Evolutionary conservation across 2,329 filamentous ascomycete species (phyloP), one percentile per base, ranked within the genome.

Genomic region (Trichoderma sp.): DNA sequence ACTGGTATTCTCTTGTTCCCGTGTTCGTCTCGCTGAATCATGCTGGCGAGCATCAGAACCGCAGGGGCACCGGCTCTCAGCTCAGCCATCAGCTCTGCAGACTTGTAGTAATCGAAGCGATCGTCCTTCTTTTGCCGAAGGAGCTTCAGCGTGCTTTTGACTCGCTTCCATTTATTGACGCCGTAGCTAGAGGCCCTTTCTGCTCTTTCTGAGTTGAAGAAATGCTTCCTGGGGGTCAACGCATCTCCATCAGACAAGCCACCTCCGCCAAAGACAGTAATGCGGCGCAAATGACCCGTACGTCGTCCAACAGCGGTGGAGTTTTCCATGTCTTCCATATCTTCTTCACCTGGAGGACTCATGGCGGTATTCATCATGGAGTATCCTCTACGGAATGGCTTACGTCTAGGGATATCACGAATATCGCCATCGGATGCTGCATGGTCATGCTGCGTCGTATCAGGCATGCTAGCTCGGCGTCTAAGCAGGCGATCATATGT

Each of bases 1-100:
- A 99, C 94, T 0, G 96, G 96, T 69, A 99, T 97, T 70, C 94
- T 90, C 81, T 93, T 96, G 80, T 97, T 96, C 60, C 95, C 94
- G 75, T 97, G 93, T 80, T 99, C 96, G 75, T 99, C 96, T 69
- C 96, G 88, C 81, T 98, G 96, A 75, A 98, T 96, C 92, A 98
- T 97, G 77, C 94, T 97, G 8, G 96, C 96, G 64, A 99, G 83
- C 80, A 99, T 97, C 70, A 99, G 84, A 24, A 95, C 96, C 29
- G 96, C 96, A 4, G 96, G 96, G 1, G 94, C 93, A 66, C 94
- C 96, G 55, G 96, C 96, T 60, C 96, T 88, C 47, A 99, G 84
- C 80, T 99, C 96, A 1, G 96, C 96, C 88, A 99, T 95, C 58
- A 99, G 85, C 79, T 99, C 96, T 2, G 96, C 94, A 11, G 95